Percentiles rank a stretch among this genome's conserved stretches.
Conservation (phyloP, 257 asterid species). For the Nicotiana knightiana region DNA sequence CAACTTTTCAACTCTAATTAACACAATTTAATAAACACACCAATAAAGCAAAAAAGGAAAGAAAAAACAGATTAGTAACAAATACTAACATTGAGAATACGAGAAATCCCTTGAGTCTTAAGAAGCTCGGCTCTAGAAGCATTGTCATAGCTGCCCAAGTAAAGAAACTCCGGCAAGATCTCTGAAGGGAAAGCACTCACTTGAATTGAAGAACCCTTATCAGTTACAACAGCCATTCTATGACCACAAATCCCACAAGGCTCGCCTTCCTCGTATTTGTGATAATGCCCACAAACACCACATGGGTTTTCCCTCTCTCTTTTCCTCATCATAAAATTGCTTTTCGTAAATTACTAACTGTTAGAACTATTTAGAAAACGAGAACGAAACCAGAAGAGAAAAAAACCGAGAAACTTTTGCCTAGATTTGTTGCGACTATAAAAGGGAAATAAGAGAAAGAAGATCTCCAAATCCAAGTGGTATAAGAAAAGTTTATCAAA, state of each 20-base stretch:
- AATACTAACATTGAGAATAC: conserved; percentile 66
- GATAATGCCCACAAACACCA: conserved; percentile 89
- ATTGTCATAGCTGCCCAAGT: conserved; percentile 85
- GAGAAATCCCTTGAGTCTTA: conserved; percentile 89
- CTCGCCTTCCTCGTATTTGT: conserved; percentile 93
- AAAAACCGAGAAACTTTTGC: neutral
- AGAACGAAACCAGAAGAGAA: neutral
- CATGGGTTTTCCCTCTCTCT: conserved; percentile 90
- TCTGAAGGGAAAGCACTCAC: conserved; percentile 90
- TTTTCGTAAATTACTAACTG: too few relatives aligned
- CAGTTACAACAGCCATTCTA: conserved; percentile 54
- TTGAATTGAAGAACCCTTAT: conserved; percentile 37
- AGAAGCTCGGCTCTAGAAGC: conserved; percentile 94
- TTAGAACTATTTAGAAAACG: neutral
- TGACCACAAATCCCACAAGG: conserved; percentile 89
- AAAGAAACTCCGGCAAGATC: conserved; percentile 93
- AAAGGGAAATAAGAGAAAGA: neutral
- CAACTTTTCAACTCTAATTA: neutral
- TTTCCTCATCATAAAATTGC: conserved; percentile 49
- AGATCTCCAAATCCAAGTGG: neutral
- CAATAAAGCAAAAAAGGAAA: neutral
- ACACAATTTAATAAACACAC: neutral
- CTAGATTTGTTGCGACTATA: neutral
- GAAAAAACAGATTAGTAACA: neutral
- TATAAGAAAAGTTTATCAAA: neutral